Conservation (phyloP, 2,329 filamentous ascomycete species). For the Myriosclerotinia duriaeana region DNA sequence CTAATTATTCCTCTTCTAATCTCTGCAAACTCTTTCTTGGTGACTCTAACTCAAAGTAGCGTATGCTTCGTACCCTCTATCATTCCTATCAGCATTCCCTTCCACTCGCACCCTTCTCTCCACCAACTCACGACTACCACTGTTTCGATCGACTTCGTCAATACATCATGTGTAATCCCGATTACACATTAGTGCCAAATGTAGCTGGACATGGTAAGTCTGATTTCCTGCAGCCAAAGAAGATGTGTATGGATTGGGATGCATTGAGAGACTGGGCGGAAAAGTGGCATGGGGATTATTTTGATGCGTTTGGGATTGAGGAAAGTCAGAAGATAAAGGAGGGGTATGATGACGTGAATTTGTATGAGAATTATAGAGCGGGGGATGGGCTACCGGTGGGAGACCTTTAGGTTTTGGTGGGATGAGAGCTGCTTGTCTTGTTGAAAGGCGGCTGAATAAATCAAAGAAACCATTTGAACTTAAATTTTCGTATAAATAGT, state of each 20-base stretch:
- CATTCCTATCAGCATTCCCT: background rate
- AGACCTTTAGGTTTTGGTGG: background rate
- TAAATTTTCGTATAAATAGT: too few species aligned
- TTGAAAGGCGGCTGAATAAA: background rate
- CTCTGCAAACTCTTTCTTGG: fast-evolving
- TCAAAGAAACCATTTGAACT: too few species aligned
- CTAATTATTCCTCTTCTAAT: background rate
- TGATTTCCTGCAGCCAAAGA: background rate
- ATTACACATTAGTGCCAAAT: conserved; percentile 21
- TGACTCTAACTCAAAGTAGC: background rate
- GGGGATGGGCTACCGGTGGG: conserved; percentile 10
- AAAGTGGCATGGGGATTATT: conserved; percentile 4
- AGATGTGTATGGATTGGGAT: conserved; percentile 16
- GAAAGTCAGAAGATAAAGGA: background rate
- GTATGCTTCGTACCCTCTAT: conserved; percentile 5
- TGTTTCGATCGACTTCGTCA: conserved; percentile 24
- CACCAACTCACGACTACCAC: conserved; percentile 16
- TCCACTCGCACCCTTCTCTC: background rate
- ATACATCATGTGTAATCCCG: conserved; percentile 24
- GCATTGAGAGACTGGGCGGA: conserved; percentile 15
- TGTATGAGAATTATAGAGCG: background rate
- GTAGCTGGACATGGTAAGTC: conserved; percentile 2
- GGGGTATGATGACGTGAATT: conserved; percentile 3
- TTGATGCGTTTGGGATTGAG: background rate
- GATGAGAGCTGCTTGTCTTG: background rate